These are phyloP conservation scores for Pythium pectinolyticum DNA, from an alignment of 352 stramenopile genomes.

Conservation along the genomic window DNA sequence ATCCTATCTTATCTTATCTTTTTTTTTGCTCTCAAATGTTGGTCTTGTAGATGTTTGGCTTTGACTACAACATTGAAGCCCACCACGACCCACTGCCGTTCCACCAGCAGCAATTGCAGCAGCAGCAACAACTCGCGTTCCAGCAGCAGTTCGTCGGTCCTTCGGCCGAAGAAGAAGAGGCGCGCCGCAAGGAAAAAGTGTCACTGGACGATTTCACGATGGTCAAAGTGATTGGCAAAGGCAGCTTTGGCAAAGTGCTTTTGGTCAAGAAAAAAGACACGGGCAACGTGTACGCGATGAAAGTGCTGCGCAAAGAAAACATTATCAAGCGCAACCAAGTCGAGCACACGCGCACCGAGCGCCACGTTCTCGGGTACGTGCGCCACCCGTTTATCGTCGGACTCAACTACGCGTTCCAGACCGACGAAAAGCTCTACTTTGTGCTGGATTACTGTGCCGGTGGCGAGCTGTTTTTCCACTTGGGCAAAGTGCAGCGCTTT, in stretches of 20 bases:
- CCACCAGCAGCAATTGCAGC: conserved; percentile 48
- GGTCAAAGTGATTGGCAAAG: conserved; percentile 97
- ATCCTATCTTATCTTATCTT: neutral
- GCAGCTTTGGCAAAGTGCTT: conserved; percentile 96
- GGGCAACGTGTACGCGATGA: conserved; percentile 96
- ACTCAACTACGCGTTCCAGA: conserved; percentile 96
- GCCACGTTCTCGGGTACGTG: conserved; percentile 96
- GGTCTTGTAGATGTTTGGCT: conserved; percentile 60
- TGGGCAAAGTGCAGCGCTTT: conserved; percentile 93
- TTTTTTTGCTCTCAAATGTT: neutral
- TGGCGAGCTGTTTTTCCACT: conserved; percentile 94
- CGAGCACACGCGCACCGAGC: conserved; percentile 98
- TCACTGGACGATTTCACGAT: conserved; percentile 94
- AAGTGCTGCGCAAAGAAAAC: conserved; percentile 98
- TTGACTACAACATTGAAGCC: conserved; percentile 69
- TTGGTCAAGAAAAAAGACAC: conserved; percentile 94
- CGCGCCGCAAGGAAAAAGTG: conserved; percentile 72
- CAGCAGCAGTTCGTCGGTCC: conserved; percentile 38
- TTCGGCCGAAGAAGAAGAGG: conserved; percentile 37
- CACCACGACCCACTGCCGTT: conserved; percentile 29
- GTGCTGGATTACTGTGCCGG: conserved; percentile 98
- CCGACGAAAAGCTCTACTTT: conserved; percentile 97
- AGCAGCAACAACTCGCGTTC: conserved; percentile 47
- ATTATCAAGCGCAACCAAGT: conserved; percentile 99
- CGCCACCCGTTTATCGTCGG: conserved; percentile 98